Evolutionary conservation across 2,329 filamentous ascomycete genomes (phyloP).

Genomic region (Colletotrichum viniferum): DNA sequence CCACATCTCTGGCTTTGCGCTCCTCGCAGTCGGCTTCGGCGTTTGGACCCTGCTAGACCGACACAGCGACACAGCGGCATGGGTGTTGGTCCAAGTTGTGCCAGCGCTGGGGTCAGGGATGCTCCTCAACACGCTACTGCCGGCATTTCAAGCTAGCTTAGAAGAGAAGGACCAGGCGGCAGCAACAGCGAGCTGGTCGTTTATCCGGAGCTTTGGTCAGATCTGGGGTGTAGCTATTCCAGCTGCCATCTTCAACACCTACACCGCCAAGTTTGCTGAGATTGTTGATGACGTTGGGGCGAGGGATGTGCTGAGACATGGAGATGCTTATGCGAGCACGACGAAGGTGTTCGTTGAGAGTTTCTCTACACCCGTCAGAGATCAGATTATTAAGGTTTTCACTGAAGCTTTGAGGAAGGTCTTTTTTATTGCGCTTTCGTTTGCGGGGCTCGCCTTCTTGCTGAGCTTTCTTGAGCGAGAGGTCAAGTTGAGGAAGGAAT

Average conservation of each 20-base stretch:
- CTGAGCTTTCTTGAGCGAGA: constrained; percentile 30
- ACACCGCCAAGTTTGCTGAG: constrained; percentile 24
- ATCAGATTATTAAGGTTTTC: constrained; percentile 30
- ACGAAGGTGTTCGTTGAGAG: constrained; percentile 26
- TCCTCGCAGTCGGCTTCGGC: constrained; percentile 45
- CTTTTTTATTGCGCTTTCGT: constrained; percentile 25
- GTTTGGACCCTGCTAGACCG: constrained; percentile 41
- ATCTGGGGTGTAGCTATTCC: constrained; percentile 52
- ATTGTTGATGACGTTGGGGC: constrained; percentile 24
- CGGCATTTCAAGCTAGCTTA: constrained; percentile 44
- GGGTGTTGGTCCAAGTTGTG: constrained; percentile 44
- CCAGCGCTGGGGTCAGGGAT: constrained; percentile 45
- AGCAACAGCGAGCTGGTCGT: constrained; percentile 42
- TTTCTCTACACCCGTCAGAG: constrained; percentile 21
- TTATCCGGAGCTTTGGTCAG: constrained; percentile 47
- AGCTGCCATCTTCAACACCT: neutral
- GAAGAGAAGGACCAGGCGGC: constrained; percentile 38
- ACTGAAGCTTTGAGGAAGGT: constrained; percentile 26
- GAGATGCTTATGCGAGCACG: constrained; percentile 31
- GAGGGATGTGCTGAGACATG: constrained; percentile 24
- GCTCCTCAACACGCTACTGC: constrained; percentile 44
- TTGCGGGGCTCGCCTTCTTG: constrained; percentile 25
- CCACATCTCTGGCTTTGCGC: constrained; percentile 38
- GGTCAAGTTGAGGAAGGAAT: constrained; percentile 27
- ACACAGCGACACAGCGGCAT: constrained; percentile 35